Evolutionary conservation across 202 grass and related monocot genomes (phyloP), one percentile per base, ranked within the genome.

Genomic region (Tripidium arundinaceum): DNA sequence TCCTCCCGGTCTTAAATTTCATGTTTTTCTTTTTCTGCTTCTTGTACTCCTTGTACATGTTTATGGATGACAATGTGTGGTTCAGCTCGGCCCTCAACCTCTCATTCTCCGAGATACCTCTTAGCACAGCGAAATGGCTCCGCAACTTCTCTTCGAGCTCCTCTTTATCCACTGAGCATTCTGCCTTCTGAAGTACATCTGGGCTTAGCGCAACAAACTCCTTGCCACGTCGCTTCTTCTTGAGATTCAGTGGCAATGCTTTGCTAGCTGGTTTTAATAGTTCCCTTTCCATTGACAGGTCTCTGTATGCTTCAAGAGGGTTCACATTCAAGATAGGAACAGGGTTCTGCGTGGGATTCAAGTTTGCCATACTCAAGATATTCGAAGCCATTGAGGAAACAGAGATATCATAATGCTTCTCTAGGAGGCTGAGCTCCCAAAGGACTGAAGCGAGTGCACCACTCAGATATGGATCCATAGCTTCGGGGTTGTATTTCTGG

Each of bases 401-500:
- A 49, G 82, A 83, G 18, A 84, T 67, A 65, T 96, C 85, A 19
- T 96, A 87, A 82, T 93, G 96, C 85, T 99, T 99, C 79, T 79
- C 83, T 54, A 99, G 83, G 77, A 99, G 90, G 67, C 90, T 91
- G 79, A 99, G 86, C 79, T 99, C 96, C 92, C 92, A 96, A 68
- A 99, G 86, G 33, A 96, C 92, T 24, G 96, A 96, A 62, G 92
- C 90, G 33, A 99, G 84, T 5, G 88, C 96, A 13, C 96, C 96
- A 76, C 96, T 99, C 14, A 93, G 78, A 66, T 99, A 91, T 60
- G 92, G 96, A 83, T 96, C 96, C 27, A 80, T 85, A 68, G 90
- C 88, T 70, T 99, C 96, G 18, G 90, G 90, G 72, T 93, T 89
- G 77, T 96, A 99, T 91, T 93, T 93, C 96, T 99, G 79, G 11